Percentiles rank a stretch among this genome's conserved stretches.
Evolutionary conservation across 495 filamentous ascomycete genomes (phyloP).

Genomic region (Daldinia concentrica): DNA sequence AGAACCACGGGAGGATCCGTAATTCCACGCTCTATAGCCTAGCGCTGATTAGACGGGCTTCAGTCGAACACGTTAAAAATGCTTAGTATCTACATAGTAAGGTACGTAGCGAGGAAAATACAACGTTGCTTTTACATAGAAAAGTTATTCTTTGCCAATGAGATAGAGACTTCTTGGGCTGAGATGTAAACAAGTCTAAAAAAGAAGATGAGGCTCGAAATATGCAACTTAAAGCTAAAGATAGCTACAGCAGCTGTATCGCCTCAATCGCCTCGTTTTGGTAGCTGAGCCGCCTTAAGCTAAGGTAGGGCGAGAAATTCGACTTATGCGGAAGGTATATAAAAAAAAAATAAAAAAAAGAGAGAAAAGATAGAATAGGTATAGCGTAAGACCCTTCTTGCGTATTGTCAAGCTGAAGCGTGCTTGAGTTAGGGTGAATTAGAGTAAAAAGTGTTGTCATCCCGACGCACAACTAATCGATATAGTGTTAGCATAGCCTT

Average conservation of each 20-base stretch:
- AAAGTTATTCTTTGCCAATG: neutral
- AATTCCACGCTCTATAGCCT: constrained; percentile 13
- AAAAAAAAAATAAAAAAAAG: neutral
- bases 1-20: constrained; percentile 35
- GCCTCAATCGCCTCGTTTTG: constrained; percentile 39
- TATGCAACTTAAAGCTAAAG: constrained; percentile 23
- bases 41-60: constrained; percentile 25
- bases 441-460: constrained; percentile 8
- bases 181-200: neutral
- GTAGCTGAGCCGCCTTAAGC: constrained; percentile 35
- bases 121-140: neutral
- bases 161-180: neutral
- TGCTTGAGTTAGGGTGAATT: neutral
- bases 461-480: constrained; percentile 23
- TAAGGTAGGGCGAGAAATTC: constrained; percentile 21
- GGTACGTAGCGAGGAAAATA: neutral
- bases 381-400: constrained; percentile 21
- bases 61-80: neutral
- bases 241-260: constrained; percentile 28
- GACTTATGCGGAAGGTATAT: constrained; percentile 17
- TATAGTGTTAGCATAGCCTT: constrained; percentile 33
- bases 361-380: constrained; percentile 19
- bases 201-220: constrained; percentile 20
- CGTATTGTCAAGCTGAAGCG: constrained; percentile 26
- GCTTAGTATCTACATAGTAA: neutral